These are phyloP conservation scores for Lumnitzera littorea DNA, from an alignment of 345 rosid species.

Conservation along the genomic window DNA sequence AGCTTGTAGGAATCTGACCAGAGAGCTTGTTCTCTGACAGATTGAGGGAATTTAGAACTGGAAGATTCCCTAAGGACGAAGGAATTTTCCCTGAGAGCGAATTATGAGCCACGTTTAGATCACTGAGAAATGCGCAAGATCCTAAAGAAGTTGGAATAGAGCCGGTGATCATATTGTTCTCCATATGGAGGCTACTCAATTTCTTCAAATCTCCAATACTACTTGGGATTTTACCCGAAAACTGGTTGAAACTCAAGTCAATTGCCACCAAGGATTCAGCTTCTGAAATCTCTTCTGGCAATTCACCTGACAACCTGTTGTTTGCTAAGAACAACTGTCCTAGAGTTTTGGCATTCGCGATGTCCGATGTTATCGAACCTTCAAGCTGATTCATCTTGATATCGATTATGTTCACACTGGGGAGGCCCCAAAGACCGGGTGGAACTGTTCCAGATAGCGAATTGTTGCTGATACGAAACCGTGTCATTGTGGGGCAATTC, in stretches of 20 bases:
- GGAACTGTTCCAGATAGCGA: slow-evolving; percentile 35
- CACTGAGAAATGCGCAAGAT: slow-evolving; percentile 13
- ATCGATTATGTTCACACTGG: slow-evolving; percentile 30
- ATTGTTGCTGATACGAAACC: slow-evolving; percentile 32
- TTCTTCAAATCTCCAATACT: slow-evolving; percentile 11
- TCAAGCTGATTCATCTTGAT: slow-evolving; percentile 27
- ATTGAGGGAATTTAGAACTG: slow-evolving; percentile 14
- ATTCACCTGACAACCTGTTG: slow-evolving; percentile 17
- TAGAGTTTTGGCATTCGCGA: slow-evolving; percentile 34
- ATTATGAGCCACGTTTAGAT: slow-evolving; percentile 13
- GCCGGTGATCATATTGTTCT: slow-evolving; percentile 17
- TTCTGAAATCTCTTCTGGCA: slow-evolving; percentile 9
- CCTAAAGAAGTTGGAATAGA: slow-evolving; percentile 13
- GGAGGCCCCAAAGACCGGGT: slow-evolving; percentile 37
- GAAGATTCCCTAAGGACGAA: slow-evolving; percentile 11
- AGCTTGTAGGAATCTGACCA: slow-evolving; percentile 12
- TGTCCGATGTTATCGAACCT: slow-evolving; percentile 27
- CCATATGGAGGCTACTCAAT: slow-evolving; percentile 12
- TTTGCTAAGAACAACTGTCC: slow-evolving; percentile 17
- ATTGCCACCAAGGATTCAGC: slow-evolving; percentile 11
- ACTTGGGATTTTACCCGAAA: slow-evolving; percentile 10
- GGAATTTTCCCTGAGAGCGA: slow-evolving; percentile 13
- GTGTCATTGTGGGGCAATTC: slow-evolving; percentile 12
- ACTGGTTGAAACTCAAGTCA: slow-evolving; percentile 15
- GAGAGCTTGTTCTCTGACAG: slow-evolving; percentile 16